Evolutionary conservation across 257 asterid species (phyloP).

Genomic region (Solanum rostratum): DNA sequence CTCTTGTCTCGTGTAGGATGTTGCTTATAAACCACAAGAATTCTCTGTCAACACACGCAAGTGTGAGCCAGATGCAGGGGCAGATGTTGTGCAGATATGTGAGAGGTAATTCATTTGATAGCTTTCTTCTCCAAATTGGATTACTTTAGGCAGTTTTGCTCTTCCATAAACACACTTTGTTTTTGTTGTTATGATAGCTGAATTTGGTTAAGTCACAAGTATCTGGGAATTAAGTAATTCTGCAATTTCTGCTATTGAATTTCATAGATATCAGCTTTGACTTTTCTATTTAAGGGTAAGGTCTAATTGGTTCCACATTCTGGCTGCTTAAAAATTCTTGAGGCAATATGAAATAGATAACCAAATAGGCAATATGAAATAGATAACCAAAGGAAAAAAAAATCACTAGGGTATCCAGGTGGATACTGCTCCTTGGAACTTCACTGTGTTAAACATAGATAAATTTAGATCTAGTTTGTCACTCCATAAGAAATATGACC

Average conservation of each 20-base stretch:
- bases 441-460: not conserved
- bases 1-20: constrained; percentile 40
- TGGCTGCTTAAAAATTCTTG: not conserved
- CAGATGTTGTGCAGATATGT: constrained; percentile 59
- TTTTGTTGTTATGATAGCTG: not conserved
- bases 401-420: not conserved
- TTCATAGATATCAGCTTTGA: not conserved
- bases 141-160: not conserved
- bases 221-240: not conserved
- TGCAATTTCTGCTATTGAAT: not conserved
- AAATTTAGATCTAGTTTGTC: not conserved
- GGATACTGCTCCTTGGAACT: not conserved
- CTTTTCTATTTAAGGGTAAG: not conserved
- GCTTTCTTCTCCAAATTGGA: not conserved
- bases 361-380: not conserved
- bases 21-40: constrained; percentile 88
- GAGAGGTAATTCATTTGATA: constrained; percentile 53
- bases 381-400: not conserved
- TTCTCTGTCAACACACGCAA: constrained; percentile 74
- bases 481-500: not conserved
- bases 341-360: not conserved
- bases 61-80: constrained; percentile 77
- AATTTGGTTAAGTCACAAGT: not conserved
- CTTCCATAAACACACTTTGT: not conserved
- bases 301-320: not conserved